A percentile compares a stretch with the other conserved stretches of the same genome.
These are phyloP conservation scores for Lentinus brumalis DNA, from an alignment of 768 basidiomycete genomes.

Conservation along the genomic window DNA sequence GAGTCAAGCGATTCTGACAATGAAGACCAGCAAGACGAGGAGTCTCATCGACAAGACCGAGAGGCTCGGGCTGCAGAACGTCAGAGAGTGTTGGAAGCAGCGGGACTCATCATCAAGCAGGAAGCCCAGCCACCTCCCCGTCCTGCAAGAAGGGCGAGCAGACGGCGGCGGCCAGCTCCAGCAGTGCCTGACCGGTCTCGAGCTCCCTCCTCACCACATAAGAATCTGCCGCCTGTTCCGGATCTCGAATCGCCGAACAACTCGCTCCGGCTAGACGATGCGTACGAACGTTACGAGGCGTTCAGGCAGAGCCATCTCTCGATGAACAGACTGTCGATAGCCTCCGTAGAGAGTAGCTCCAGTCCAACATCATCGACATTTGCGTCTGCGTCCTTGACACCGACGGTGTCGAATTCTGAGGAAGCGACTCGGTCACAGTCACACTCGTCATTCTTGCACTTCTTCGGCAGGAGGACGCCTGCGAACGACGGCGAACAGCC, in stretches of 20 bases:
- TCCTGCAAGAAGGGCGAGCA: slow-evolving; percentile 35
- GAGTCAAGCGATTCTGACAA: slow-evolving; percentile 41
- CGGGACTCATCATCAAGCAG: slow-evolving; percentile 77
- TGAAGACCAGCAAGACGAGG: slow-evolving; percentile 36
- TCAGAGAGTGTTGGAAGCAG: slow-evolving; percentile 82
- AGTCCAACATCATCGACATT: slow-evolving; percentile 19
- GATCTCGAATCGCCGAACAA: slow-evolving; percentile 19
- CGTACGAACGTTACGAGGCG: slow-evolving; percentile 88
- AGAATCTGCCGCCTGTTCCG: slow-evolving; percentile 56
- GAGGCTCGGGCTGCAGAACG: slow-evolving; percentile 73
- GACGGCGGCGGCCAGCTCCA: slow-evolving; percentile 52
- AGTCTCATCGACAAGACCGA: slow-evolving; percentile 52
- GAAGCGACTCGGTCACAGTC: slow-evolving; percentile 29
- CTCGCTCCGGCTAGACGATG: slow-evolving; percentile 63
- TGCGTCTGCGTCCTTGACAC: slow-evolving; percentile 12
- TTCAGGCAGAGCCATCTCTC: slow-evolving; percentile 59
- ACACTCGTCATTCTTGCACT: slow-evolving; percentile 54
- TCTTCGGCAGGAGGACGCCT: slow-evolving; percentile 65
- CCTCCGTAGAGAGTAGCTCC: slow-evolving; percentile 52
- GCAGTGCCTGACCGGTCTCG: slow-evolving; percentile 44
- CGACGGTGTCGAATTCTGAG: slow-evolving; percentile 37
- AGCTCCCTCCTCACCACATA: slow-evolving; percentile 40
- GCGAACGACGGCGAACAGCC: slow-evolving; percentile 44
- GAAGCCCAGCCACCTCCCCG: slow-evolving; percentile 54
- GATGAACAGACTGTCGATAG: slow-evolving; percentile 60